These are phyloP conservation scores for Sporisorium graminicola DNA, from an alignment of 1,284 basidiomycete species.

Conservation along the genomic window DNA sequence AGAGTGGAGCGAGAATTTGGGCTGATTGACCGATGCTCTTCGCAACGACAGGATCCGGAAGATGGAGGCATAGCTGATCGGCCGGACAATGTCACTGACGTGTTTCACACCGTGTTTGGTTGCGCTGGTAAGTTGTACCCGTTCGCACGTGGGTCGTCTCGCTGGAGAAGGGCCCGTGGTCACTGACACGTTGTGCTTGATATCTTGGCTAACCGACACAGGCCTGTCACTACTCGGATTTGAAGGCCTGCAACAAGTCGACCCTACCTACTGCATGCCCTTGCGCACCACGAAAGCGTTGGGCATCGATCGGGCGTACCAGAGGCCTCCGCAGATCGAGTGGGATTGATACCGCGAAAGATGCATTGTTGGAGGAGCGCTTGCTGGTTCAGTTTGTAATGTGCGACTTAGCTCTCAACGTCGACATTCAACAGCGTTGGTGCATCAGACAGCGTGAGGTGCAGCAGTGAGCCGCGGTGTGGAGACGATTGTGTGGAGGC, in stretches of 20 bases:
- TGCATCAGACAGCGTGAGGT: too few species aligned
- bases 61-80: conserved; percentile 93
- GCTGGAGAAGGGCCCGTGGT: too few species aligned
- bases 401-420: neutral
- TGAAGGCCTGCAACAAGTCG: conserved; percentile 82
- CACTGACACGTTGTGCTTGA: neutral
- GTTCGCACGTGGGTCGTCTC: too few species aligned
- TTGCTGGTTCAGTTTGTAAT: neutral
- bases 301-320: conserved; percentile 55
- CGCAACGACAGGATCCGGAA: conserved; percentile 80
- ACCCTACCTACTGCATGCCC: conserved; percentile 98
- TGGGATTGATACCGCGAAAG: conserved; percentile 15
- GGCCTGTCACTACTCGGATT: conserved; percentile 92
- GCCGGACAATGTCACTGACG: conserved; percentile 92
- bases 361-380: neutral
- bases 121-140: conserved; percentile 82
- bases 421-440: too few species aligned
- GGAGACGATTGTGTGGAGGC: neutral
- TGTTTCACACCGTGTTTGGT: conserved; percentile 95
- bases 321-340: conserved; percentile 22
- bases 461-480: too few species aligned
- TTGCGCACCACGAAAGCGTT: conserved; percentile 75
- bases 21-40: neutral
- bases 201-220: too few species aligned
- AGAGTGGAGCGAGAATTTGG: neutral